These are phyloP conservation scores for Pestalotiopsis fici DNA, from an alignment of 2,329 filamentous ascomycete genomes.

Conservation along the genomic window DNA sequence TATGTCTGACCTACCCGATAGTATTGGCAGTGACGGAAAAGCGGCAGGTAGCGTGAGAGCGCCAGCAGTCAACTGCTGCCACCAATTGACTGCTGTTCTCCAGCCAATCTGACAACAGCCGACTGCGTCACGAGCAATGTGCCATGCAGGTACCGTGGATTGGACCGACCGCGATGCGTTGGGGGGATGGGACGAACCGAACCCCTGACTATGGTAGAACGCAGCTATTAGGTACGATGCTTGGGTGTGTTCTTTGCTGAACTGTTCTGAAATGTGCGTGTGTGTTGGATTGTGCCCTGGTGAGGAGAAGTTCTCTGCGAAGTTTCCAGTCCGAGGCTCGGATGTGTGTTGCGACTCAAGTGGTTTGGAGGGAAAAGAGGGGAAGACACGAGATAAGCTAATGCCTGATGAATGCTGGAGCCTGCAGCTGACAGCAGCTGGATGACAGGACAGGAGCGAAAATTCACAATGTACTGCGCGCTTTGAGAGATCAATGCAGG, in stretches of 20 bases:
- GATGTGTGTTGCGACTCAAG: neutral
- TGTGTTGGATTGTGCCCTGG: conserved; percentile 34
- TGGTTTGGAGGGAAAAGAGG: neutral
- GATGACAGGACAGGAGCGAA: too few species aligned
- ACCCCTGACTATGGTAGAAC: neutral
- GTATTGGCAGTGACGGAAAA: neutral
- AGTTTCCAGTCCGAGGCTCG: conserved; percentile 17
- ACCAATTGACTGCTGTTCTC: neutral
- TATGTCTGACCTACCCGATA: neutral
- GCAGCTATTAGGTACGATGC: neutral
- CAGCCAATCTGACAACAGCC: conserved; percentile 2
- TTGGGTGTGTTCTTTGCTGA: neutral
- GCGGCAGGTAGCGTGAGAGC: neutral
- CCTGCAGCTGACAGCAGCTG: neutral
- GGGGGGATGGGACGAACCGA: neutral
- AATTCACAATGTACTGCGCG: too few species aligned
- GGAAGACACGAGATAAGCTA: neutral
- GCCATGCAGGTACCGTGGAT: conserved; percentile 13
- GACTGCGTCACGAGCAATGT: conserved; percentile 12
- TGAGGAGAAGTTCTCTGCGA: conserved; percentile 25
- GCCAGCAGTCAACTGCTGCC: neutral
- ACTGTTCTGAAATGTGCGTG: conserved; percentile 45
- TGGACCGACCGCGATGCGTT: neutral
- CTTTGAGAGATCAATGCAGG: too few species aligned
- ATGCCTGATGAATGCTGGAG: neutral